phyloP scores from a whole-genome alignment of 2,329 filamentous ascomycete species.

The Fusarium poae region DNA sequence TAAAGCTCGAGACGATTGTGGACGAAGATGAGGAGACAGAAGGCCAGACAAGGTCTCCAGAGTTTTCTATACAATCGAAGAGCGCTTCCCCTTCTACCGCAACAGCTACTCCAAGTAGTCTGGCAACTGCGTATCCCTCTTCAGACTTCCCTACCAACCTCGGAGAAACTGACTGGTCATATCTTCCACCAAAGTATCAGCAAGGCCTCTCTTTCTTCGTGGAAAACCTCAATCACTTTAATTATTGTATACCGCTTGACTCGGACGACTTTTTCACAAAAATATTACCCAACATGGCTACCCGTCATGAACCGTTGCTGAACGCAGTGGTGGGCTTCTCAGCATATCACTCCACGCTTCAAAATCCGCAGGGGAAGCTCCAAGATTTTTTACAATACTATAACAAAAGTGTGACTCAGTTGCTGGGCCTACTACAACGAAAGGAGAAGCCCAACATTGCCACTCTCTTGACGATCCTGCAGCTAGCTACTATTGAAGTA shows the following conservation, averaged over 20 bases:
- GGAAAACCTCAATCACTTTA: conserved; percentile 81
- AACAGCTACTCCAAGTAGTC: conserved; percentile 54
- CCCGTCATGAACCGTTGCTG: conserved; percentile 81
- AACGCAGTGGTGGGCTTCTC: conserved; percentile 91
- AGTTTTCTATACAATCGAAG: conserved; percentile 54
- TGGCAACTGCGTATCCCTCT: conserved; percentile 49
- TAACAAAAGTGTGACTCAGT: conserved; percentile 83
- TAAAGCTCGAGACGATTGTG: conserved; percentile 65
- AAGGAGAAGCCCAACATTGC: conserved; percentile 78
- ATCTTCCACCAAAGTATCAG: conserved; percentile 76
- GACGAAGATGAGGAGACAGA: conserved; percentile 66
- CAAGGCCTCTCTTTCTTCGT: conserved; percentile 84
- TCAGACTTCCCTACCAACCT: conserved; percentile 45
- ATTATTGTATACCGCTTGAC: conserved; percentile 84
- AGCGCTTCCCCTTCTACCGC: conserved; percentile 67
- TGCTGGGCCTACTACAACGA: conserved; percentile 78
- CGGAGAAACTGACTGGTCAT: conserved; percentile 63
- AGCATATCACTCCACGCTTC: conserved; percentile 85
- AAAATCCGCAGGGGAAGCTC: conserved; percentile 77
- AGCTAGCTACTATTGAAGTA: conserved; percentile 94
- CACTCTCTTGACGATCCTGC: conserved; percentile 87
- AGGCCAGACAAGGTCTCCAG: conserved; percentile 40
- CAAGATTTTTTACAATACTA: conserved; percentile 90
- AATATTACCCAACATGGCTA: conserved; percentile 77
- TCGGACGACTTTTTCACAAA: conserved; percentile 78